These are phyloP conservation scores for Curvularia sp. DNA, from an alignment of 2,329 filamentous ascomycete species.

Conservation along the genomic window DNA sequence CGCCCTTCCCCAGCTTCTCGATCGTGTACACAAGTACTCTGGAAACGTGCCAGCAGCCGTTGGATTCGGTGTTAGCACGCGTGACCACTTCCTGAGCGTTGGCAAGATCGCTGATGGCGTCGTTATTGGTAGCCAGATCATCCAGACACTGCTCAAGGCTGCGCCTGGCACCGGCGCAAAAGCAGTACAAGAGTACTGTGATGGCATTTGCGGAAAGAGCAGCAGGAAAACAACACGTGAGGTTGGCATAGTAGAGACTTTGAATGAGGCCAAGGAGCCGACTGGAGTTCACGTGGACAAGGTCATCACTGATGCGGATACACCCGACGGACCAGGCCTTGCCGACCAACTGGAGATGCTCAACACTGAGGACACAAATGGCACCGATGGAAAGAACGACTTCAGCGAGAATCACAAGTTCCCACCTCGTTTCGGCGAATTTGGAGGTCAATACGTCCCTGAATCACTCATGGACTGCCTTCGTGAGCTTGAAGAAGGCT, in stretches of 20 bases:
- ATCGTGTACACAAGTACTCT: conserved; percentile 88
- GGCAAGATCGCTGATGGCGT: conserved; percentile 88
- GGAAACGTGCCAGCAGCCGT: conserved; percentile 89
- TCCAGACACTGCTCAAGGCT: conserved; percentile 77
- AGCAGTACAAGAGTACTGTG: conserved; percentile 85
- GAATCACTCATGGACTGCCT: conserved; percentile 98
- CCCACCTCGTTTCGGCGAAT: conserved; percentile 90
- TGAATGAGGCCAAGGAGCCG: conserved; percentile 66
- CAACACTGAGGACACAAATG: conserved; percentile 63
- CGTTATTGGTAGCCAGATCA: conserved; percentile 94
- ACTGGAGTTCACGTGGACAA: conserved; percentile 71
- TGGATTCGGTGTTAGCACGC: conserved; percentile 94
- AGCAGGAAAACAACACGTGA: conserved; percentile 65
- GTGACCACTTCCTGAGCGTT: conserved; percentile 89
- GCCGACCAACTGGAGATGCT: conserved; percentile 85
- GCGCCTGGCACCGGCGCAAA: conserved; percentile 70
- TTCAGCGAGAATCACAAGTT: conserved; percentile 60
- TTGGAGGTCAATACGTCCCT: conserved; percentile 95
- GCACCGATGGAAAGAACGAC: conserved; percentile 36
- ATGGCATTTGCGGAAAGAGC: conserved; percentile 69
- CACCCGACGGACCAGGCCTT: conserved; percentile 68
- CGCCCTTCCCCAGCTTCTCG: conserved; percentile 80
- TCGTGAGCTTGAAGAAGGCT: conserved; percentile 86
- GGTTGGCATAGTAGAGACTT: conserved; percentile 72
- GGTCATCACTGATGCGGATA: conserved; percentile 67